Evolutionary conservation across 75 land plant genomes (phyloP).

Genomic region (Isoetes taiwanensis): DNA sequence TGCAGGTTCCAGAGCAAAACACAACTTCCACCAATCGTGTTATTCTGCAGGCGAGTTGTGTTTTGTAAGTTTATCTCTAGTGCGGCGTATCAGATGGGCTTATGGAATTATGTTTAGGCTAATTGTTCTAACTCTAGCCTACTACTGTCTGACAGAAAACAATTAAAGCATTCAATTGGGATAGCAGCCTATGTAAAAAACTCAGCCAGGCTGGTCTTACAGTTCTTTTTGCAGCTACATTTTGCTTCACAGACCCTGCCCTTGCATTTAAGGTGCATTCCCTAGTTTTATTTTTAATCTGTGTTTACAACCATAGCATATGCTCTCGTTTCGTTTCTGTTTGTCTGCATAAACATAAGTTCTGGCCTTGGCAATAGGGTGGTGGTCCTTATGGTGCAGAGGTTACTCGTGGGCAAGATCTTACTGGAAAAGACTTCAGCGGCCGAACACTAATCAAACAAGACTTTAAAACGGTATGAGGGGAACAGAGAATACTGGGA

Average conservation of each 20-base stretch:
- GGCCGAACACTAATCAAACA: conserved; percentile 79
- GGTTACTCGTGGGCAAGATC: conserved; percentile 87
- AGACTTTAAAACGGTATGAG: conserved; percentile 82
- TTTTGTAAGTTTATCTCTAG: too few species aligned
- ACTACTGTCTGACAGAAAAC: too few species aligned
- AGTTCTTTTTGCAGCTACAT: conserved; percentile 37
- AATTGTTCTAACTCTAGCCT: too few species aligned
- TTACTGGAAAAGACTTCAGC: conserved; percentile 79
- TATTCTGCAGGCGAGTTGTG: too few species aligned
- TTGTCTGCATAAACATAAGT: conserved; percentile 8
- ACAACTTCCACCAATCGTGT: too few species aligned
- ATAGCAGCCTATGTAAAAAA: too few species aligned
- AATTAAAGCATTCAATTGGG: too few species aligned
- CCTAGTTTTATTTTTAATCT: neutral
- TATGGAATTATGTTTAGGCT: too few species aligned
- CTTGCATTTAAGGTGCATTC: conserved; percentile 49
- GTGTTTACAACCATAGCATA: neutral
- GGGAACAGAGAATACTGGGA: neutral
- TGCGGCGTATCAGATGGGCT: too few species aligned
- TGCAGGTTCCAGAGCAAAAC: too few species aligned
- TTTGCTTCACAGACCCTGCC: conserved; percentile 55
- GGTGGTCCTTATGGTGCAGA: conserved; percentile 88
- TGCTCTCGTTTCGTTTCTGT: too few species aligned
- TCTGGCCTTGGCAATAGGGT: conserved; percentile 29
- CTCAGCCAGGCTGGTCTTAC: conserved; percentile 15